phyloP scores from a whole-genome alignment of 169 alveolate species.

The Perkinsus marinus region DNA sequence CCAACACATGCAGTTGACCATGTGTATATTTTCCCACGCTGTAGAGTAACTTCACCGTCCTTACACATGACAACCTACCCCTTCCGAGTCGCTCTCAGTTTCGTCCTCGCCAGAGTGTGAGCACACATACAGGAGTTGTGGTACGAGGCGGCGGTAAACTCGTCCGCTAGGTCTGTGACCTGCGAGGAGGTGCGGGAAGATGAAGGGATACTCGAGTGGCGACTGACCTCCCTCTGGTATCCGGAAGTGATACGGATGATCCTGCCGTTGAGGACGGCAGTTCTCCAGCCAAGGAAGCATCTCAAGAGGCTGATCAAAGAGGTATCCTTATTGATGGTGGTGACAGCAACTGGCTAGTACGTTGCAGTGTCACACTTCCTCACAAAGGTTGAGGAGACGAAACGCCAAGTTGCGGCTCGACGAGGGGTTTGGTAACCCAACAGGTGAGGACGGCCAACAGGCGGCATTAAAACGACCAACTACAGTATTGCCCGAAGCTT shows the following conservation, averaged over 20 bases:
- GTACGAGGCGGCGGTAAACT: background rate
- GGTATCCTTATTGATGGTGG: background rate
- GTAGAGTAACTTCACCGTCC: background rate
- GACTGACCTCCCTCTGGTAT: background rate
- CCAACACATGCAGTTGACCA: too few species aligned
- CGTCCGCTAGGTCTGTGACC: background rate
- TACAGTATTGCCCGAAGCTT: too few species aligned
- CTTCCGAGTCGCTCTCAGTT: background rate
- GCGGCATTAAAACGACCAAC: too few species aligned
- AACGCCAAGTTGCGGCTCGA: background rate
- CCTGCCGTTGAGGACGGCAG: background rate
- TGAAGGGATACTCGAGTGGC: too few species aligned
- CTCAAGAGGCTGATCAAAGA: background rate
- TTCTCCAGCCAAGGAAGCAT: background rate
- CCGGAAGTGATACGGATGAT: background rate
- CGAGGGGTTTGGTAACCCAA: background rate
- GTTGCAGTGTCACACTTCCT: background rate
- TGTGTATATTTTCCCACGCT: too few species aligned
- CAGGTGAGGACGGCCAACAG: background rate
- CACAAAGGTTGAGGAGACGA: background rate
- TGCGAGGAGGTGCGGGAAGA: background rate
- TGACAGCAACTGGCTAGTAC: background rate
- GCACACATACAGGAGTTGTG: background rate
- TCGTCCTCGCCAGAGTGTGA: background rate
- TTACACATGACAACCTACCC: background rate